A percentile compares a stretch with the other conserved stretches of the same genome.
Conservation (phyloP, 352 stramenopile genomes). For the Phytophthora citrophthora region DNA sequence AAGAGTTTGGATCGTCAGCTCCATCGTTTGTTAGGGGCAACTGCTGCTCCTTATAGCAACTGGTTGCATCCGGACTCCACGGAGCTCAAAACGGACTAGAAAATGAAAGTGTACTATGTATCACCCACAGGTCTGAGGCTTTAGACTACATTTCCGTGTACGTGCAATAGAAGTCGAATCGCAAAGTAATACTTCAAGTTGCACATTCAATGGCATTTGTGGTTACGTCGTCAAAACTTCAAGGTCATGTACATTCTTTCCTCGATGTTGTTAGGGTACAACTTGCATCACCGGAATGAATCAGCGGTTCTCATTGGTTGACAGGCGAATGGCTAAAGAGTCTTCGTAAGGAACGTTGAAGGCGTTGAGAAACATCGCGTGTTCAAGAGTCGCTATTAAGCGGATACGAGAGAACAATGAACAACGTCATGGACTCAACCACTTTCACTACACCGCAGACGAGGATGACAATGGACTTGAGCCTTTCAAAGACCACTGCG, state of each 20-base stretch:
- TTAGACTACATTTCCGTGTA: no score
- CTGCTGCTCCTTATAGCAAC: slow-evolving; percentile 31
- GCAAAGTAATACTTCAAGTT: no score
- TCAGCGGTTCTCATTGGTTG: slow-evolving; percentile 6
- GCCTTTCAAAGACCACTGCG: not conserved
- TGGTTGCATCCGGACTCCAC: slow-evolving; percentile 34
- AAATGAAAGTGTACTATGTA: no score
- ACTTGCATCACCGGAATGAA: slow-evolving; percentile 33
- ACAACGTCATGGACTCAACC: slow-evolving; percentile 5
- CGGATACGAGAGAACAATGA: slow-evolving; percentile 3
- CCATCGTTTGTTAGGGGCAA: slow-evolving; percentile 30
- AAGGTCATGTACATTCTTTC: no score
- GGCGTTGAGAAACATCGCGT: slow-evolving; percentile 4
- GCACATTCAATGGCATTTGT: no score
- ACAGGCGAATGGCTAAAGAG: not conserved
- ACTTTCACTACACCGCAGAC: slow-evolving; percentile 2
- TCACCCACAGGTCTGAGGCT: no score
- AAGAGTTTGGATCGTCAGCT: slow-evolving; percentile 54
- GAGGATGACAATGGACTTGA: slow-evolving; percentile 2
- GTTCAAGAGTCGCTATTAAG: slow-evolving; percentile 18
- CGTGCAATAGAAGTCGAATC: no score
- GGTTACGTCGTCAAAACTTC: no score
- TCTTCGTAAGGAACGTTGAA: not conserved
- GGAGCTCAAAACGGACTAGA: slow-evolving; percentile 9
- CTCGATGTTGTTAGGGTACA: slow-evolving; percentile 12